Evolutionary conservation across 2,329 filamentous ascomycete species (phyloP).

Genomic region (Tolypocladium album): DNA sequence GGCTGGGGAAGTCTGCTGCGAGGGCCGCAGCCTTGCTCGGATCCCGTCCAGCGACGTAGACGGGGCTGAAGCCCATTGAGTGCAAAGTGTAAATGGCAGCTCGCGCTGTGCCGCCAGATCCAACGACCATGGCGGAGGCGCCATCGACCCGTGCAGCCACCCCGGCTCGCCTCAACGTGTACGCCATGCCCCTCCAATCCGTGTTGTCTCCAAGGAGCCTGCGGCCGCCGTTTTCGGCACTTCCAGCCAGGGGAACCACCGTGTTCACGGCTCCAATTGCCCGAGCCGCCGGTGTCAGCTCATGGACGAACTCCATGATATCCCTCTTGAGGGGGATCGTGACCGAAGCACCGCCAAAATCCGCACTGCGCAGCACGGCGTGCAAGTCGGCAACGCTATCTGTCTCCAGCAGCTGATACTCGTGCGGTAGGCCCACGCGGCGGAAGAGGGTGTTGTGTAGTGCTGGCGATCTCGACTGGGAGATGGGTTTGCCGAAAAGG

Average conservation of each 20-base stretch:
- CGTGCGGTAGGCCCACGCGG: slow-evolving; percentile 69
- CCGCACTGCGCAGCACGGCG: slow-evolving; percentile 53
- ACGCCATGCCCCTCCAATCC: slow-evolving; percentile 88
- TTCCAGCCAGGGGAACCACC: slow-evolving; percentile 51
- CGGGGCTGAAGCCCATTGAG: slow-evolving; percentile 70
- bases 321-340: slow-evolving; percentile 93
- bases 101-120: slow-evolving; percentile 82
- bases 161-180: slow-evolving; percentile 62
- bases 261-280: slow-evolving; percentile 93
- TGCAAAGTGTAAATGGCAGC: slow-evolving; percentile 85
- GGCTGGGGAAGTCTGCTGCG: slow-evolving; percentile 58
- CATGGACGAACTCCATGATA: slow-evolving; percentile 71
- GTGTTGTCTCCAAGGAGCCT: slow-evolving; percentile 81
- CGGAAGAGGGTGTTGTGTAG: slow-evolving; percentile 82
- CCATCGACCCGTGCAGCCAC: slow-evolving; percentile 27
- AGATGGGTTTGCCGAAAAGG: slow-evolving; percentile 79
- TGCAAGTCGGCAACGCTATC: slow-evolving; percentile 49
- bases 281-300: slow-evolving; percentile 66
- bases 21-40: slow-evolving; percentile 56
- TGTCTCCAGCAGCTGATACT: slow-evolving; percentile 71
- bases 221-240: slow-evolving; percentile 26
- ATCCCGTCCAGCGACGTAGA: slow-evolving; percentile 79
- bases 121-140: slow-evolving; percentile 66
- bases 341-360: slow-evolving; percentile 89
- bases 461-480: slow-evolving; percentile 71